Conservation (phyloP, 2,329 filamentous ascomycete genomes). For the Myriosclerotinia curreyana region DNA sequence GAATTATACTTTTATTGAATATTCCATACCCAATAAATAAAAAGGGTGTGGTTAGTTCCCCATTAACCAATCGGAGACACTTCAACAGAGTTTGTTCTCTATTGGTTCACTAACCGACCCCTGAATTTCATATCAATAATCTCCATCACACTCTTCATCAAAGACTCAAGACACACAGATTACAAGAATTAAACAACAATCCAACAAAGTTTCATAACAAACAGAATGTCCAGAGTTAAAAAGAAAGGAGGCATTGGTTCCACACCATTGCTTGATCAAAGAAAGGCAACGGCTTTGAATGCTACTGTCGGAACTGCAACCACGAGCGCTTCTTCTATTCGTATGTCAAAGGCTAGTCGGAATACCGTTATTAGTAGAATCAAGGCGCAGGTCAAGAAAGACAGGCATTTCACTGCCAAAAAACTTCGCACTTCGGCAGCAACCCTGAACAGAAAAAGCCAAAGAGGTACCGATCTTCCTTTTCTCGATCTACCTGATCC, state of each 20-base stretch:
- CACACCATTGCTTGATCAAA: neutral
- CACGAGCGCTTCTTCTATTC: neutral
- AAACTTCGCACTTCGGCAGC: too few species aligned
- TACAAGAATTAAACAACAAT: neutral
- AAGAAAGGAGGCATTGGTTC: too few species aligned
- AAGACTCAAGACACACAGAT: neutral
- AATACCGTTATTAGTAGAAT: neutral
- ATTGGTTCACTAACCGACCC: neutral
- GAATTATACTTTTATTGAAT: too few species aligned
- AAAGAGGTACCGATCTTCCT: neutral
- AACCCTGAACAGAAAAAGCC: neutral
- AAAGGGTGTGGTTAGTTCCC: neutral
- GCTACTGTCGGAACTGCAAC: neutral
- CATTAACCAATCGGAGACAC: neutral
- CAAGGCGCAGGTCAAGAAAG: neutral
- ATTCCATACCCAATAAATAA: neutral
- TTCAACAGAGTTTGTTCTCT: neutral
- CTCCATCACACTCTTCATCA: neutral
- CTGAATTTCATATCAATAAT: neutral
- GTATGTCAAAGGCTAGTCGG: fast-evolving
- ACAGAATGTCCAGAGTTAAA: neutral
- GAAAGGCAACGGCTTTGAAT: neutral
- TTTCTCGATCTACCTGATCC: neutral
- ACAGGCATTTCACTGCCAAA: neutral
- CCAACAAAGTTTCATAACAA: neutral